Base-by-base conservation (phyloP, 148 eudicot species). In the Simmondsia chinensis region DNA sequence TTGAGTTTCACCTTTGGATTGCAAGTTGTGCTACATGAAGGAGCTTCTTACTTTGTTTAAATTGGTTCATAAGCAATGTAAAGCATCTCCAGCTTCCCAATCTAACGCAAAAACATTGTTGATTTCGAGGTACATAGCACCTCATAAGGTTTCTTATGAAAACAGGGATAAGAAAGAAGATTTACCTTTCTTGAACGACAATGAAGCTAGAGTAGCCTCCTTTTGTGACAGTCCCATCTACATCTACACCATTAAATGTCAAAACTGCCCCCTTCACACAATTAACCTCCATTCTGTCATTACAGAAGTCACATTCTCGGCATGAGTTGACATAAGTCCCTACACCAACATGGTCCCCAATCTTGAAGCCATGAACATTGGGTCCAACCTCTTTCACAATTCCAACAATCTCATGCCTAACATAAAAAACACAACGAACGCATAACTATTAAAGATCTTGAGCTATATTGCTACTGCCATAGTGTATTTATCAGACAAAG, bases 391-490 rank as follows among this genome's bases (percentile, higher is more conserved):
- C 84, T 54, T 50, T 69, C 7, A 88, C 97, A 35, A 76, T 59
- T 55, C 94, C 97, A 39, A 67, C 87, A 45, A 88, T 88, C 75
- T 88, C 97, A 48, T 84, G 97, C 37, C 96, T 83, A 15, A 52
- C 14, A 50, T 24, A 32, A 47, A 30, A 20, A 39, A 36, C 12
- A 35, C 12, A 26, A 17, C 2, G 29, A 19, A 57, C 20, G 1
- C 24, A 19, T 26, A 4, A 43, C 28, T 4, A 2, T 4, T 14
- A 39, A 34, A 40, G 17, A 20, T 34, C 12, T n/a, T n/a, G n/a
- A 20, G 26, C 19, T 14, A 12, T 6, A 34, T n/a, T 6, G 31
- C 19, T n/a, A 20, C 9, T 34, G n/a, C n/a, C n/a, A n/a, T n/a
- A n/a, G n/a, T n/a, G n/a, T 20, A 25, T 8, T 12, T 19, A 25